Percentiles rank a stretch among this genome's conserved stretches.
phyloP scores from a whole-genome alignment of 2,329 filamentous ascomycete genomes.

The Nemania abortiva region DNA sequence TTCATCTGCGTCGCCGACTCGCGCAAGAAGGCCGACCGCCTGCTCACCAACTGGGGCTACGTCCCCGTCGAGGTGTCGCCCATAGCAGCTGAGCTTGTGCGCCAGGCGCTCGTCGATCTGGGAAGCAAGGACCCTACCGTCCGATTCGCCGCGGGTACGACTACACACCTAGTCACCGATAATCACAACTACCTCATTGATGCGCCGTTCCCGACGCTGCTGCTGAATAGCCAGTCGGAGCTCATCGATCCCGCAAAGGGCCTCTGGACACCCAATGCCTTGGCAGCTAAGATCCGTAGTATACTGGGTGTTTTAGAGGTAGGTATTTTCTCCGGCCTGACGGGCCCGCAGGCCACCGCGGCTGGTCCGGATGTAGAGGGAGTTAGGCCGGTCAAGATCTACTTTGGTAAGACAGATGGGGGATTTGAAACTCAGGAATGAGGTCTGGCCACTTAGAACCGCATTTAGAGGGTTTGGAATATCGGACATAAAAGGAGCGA shows the following conservation, averaged over 20 bases:
- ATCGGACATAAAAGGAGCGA: conserved; percentile 1
- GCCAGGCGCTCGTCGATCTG: conserved; percentile 76
- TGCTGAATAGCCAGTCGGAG: conserved; percentile 62
- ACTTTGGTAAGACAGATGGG: conserved; percentile 91
- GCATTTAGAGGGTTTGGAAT: conserved; percentile 3
- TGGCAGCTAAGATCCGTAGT: conserved; percentile 80
- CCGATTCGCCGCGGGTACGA: conserved; percentile 77
- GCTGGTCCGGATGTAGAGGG: conserved; percentile 78
- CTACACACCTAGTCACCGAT: conserved; percentile 88
- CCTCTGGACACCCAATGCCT: conserved; percentile 81
- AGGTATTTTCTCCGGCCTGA: conserved; percentile 87
- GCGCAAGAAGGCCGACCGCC: conserved; percentile 83
- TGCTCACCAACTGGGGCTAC: conserved; percentile 80
- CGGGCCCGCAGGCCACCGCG: conserved; percentile 73
- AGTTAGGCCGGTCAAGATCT: conserved; percentile 92
- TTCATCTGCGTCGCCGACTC: conserved; percentile 94
- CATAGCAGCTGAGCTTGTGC: conserved; percentile 81
- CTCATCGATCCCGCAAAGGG: conserved; percentile 70
- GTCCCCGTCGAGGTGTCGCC: conserved; percentile 96
- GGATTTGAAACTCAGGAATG: conserved; percentile 62
- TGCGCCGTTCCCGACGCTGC: conserved; percentile 83
- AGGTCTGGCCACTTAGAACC: not conserved
- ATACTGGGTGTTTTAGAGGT: conserved; percentile 92
- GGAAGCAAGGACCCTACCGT: conserved; percentile 79
- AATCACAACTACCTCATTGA: conserved; percentile 93